Conservation (phyloP, 1,284 basidiomycete species). For the Trichosporon coremiiforme region DNA sequence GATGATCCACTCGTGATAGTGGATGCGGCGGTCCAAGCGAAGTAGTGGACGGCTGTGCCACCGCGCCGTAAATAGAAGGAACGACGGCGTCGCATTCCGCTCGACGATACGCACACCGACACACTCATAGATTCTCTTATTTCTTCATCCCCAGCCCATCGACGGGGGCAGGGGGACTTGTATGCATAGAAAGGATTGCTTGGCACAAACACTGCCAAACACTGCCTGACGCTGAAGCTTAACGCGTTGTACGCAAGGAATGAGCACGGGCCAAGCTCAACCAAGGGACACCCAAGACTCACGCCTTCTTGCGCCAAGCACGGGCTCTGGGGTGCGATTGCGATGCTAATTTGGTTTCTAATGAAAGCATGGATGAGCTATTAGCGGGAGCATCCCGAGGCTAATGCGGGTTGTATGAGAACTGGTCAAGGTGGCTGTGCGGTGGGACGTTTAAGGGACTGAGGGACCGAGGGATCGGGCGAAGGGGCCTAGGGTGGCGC, state of each 20-base stretch:
- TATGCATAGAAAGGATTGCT: slow-evolving; percentile 7
- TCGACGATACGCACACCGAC: background rate
- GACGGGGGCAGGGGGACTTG: background rate
- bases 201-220: background rate
- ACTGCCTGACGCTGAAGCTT: background rate
- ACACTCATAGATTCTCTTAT: background rate
- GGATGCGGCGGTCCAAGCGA: background rate
- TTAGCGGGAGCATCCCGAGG: background rate
- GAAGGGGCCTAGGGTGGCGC: background rate
- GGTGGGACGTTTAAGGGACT: background rate
- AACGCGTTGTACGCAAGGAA: background rate
- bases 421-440: background rate
- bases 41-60: background rate
- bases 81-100: too few relatives aligned
- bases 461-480: background rate
- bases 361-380: background rate
- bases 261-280: background rate
- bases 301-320: background rate
- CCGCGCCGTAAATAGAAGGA: background rate
- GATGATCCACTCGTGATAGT: too few relatives aligned
- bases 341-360: background rate
- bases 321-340: too few relatives aligned
- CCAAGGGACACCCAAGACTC: background rate
- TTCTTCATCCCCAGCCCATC: background rate
- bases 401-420: background rate